phyloP scores from a whole-genome alignment of 805 yeast species.

The Starmerella asiatica region DNA sequence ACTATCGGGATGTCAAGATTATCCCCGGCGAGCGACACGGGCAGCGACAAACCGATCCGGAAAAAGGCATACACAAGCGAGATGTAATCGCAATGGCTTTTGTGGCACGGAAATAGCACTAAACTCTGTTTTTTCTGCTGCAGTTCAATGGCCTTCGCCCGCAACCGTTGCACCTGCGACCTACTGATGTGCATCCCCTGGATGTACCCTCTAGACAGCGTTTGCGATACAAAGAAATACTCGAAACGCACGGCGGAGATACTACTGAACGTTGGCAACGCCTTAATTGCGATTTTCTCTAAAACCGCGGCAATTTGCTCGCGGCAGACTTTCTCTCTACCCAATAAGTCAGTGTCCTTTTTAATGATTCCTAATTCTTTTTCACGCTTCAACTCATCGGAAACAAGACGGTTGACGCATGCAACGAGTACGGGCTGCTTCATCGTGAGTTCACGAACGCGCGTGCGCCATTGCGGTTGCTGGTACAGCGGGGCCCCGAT shows the following conservation, averaged over 20 bases:
- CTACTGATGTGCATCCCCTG: constrained; percentile 32
- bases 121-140: constrained; percentile 27
- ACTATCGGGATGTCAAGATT: constrained; percentile 46
- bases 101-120: constrained; percentile 45
- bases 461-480: constrained; percentile 23
- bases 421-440: constrained; percentile 23
- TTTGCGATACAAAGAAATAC: constrained; percentile 29
- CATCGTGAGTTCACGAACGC: constrained; percentile 23
- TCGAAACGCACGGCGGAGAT: constrained; percentile 23
- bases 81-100: constrained; percentile 49
- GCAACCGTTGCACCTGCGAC: constrained; percentile 26
- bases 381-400: constrained; percentile 24
- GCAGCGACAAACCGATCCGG: constrained; percentile 41
- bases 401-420: constrained; percentile 26
- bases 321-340: constrained; percentile 22
- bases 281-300: constrained; percentile 23
- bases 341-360: constrained; percentile 18
- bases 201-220: constrained; percentile 29
- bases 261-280: constrained; percentile 28
- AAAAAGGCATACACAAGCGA: constrained; percentile 42
- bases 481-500: constrained; percentile 27
- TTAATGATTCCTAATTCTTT: background rate
- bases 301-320: constrained; percentile 25
- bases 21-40: constrained; percentile 53
- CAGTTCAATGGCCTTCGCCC: constrained; percentile 26